Percentiles rank a stretch among this genome's conserved stretches.
These are phyloP conservation scores for Aspergillus haitiensis DNA, from an alignment of 495 filamentous ascomycete species.

Conservation along the genomic window DNA sequence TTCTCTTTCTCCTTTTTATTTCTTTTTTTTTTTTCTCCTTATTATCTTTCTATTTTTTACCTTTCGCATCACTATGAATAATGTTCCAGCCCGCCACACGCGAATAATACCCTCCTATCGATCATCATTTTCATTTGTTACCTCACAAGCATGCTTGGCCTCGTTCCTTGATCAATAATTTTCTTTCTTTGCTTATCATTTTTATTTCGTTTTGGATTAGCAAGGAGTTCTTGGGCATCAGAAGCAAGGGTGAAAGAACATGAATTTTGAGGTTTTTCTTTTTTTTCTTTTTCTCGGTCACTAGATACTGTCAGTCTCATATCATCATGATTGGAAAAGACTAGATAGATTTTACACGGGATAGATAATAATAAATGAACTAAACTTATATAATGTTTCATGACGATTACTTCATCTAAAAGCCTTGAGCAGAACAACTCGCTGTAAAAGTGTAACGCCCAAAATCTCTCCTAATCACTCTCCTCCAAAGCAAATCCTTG, in stretches of 20 bases:
- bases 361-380: not conserved
- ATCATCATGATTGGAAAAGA: not conserved
- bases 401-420: no score
- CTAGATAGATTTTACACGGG: not conserved
- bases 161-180: slow-evolving; percentile 7
- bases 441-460: no score
- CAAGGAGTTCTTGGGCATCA: slow-evolving; percentile 25
- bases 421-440: no score
- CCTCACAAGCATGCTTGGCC: slow-evolving; percentile 3
- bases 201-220: slow-evolving; percentile 14
- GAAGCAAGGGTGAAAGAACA: slow-evolving; percentile 19
- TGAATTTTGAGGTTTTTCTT: not conserved
- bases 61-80: slow-evolving; percentile 7
- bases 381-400: not conserved
- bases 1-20: slow-evolving; percentile 2
- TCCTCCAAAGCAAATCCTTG: not conserved
- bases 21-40: slow-evolving; percentile 6
- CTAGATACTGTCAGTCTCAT: slow-evolving; percentile 4
- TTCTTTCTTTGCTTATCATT: slow-evolving; percentile 1
- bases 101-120: slow-evolving; percentile 4
- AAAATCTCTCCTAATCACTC: not conserved
- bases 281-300: not conserved
- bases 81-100: slow-evolving; percentile 4
- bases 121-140: slow-evolving; percentile 5
- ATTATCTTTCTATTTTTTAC: not conserved